These are phyloP conservation scores for Phoma sp. DNA, from an alignment of 2,329 filamentous ascomycete species.

Conservation along the genomic window DNA sequence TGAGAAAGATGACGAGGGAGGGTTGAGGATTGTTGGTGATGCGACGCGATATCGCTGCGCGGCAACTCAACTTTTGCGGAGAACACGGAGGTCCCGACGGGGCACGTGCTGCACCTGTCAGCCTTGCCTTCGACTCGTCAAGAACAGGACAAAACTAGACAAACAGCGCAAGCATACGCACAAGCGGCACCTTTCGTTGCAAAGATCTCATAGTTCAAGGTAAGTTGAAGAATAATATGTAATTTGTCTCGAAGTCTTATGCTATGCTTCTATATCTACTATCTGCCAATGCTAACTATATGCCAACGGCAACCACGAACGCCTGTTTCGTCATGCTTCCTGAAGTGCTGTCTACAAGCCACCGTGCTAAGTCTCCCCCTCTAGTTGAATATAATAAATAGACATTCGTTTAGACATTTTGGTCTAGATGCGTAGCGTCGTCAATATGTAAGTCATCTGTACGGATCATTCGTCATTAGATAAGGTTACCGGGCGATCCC, in stretches of 20 bases:
- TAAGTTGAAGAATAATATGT: constrained; percentile 1
- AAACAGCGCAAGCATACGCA: too few species aligned
- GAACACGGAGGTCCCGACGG: constrained; percentile 40
- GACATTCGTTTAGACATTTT: constrained; percentile 34
- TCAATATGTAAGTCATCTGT: constrained; percentile 28
- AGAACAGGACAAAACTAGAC: too few species aligned
- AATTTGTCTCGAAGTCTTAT: constrained; percentile 4
- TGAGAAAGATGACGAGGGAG: not conserved
- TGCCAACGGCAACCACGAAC: constrained; percentile 18
- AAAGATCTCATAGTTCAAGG: too few species aligned
- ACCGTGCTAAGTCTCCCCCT: constrained; percentile 20
- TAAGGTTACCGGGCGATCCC: constrained; percentile 29
- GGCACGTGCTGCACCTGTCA: constrained; percentile 10
- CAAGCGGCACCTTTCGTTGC: too few species aligned
- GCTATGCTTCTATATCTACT: constrained; percentile 15
- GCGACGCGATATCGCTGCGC: constrained; percentile 4
- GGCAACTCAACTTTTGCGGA: constrained; percentile 44
- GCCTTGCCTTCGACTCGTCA: not conserved
- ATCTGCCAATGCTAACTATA: constrained; percentile 20
- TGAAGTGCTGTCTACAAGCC: constrained; percentile 28
- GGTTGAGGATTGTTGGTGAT: constrained; percentile 2
- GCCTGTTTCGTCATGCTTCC: constrained; percentile 11
- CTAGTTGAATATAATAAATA: constrained; percentile 22
- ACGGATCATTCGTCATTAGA: constrained; percentile 33
- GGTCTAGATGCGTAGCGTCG: constrained; percentile 42